Evolutionary conservation across 768 basidiomycete species (phyloP).

Genomic region (Collybiopsis confluens): DNA sequence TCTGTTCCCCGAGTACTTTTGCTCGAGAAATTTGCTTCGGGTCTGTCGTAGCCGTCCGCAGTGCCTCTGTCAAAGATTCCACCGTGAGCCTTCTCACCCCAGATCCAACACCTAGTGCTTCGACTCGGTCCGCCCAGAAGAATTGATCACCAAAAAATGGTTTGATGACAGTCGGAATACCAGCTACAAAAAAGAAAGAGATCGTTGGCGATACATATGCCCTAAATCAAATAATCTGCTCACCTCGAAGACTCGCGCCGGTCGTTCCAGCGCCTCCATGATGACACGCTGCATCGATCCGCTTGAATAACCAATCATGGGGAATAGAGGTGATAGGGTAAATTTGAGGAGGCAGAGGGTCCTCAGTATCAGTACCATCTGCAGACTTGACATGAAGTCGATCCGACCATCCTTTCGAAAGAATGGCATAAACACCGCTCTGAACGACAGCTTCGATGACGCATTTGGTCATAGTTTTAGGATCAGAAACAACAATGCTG

Average conservation of each 20-base stretch:
- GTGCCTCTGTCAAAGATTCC: conserved; percentile 71
- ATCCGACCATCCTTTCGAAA: conserved; percentile 99
- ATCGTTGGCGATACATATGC: neutral
- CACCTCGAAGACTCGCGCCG: conserved; percentile 89
- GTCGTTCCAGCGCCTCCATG: conserved; percentile 98
- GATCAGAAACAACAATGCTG: conserved; percentile 95
- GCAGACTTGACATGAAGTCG: conserved; percentile 65
- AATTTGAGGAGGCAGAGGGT: conserved; percentile 73
- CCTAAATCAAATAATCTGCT: conserved; percentile 14
- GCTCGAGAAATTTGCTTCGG: conserved; percentile 86
- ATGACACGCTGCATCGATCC: conserved; percentile 96
- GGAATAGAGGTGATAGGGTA: conserved; percentile 84
- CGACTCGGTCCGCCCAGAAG: conserved; percentile 98
- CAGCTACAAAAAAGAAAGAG: conserved; percentile 43
- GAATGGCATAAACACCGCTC: conserved; percentile 86
- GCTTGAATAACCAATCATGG: conserved; percentile 93
- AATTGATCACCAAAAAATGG: conserved; percentile 99
- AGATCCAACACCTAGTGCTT: conserved; percentile 88
- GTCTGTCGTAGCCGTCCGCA: conserved; percentile 81
- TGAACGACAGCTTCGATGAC: conserved; percentile 84
- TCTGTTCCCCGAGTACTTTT: conserved; percentile 78
- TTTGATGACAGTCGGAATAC: conserved; percentile 91
- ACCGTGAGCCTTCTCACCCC: conserved; percentile 86
- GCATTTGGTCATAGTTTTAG: conserved; percentile 85
- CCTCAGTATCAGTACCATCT: conserved; percentile 59